A percentile compares a stretch with the other conserved stretches of the same genome.
phyloP scores from a whole-genome alignment of 371 early-diverging fungal genomes.

The Parasitella parasitica region DNA sequence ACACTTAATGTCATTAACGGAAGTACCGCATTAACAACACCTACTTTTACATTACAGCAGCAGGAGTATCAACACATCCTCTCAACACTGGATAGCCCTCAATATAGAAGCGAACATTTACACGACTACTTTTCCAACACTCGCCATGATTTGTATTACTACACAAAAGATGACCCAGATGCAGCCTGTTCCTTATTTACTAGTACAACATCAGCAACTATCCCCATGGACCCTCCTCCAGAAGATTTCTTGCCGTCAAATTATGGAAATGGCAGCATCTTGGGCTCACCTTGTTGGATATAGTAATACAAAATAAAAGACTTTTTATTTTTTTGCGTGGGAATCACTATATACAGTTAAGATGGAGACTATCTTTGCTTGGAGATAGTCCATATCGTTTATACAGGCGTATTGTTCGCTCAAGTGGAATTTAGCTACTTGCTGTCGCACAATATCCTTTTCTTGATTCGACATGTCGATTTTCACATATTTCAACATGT shows the following conservation, averaged over 20 bases:
- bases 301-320: not conserved
- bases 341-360: not conserved
- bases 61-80: not conserved
- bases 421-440: not conserved
- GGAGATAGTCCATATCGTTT: not conserved
- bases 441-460: not conserved
- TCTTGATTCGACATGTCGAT: not conserved
- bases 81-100: not conserved
- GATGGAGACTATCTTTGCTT: not conserved
- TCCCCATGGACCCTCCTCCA: not conserved
- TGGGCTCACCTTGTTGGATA: not conserved
- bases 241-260: not conserved
- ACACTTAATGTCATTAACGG: not conserved
- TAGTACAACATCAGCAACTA: not conserved
- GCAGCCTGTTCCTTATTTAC: not conserved
- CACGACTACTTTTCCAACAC: not conserved
- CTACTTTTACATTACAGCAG: not conserved
- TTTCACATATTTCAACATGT: not conserved
- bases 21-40: not conserved
- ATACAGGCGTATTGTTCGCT: conserved; percentile 1
- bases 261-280: not conserved
- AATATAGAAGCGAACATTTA: not conserved
- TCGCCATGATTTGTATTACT: not conserved
- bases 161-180: not conserved
- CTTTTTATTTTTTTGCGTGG: not conserved